Percentiles rank a stretch among this genome's conserved stretches.
These are phyloP conservation scores for Aspergillus carbonarius DNA, from an alignment of 2,329 filamentous ascomycete species.

Conservation along the genomic window DNA sequence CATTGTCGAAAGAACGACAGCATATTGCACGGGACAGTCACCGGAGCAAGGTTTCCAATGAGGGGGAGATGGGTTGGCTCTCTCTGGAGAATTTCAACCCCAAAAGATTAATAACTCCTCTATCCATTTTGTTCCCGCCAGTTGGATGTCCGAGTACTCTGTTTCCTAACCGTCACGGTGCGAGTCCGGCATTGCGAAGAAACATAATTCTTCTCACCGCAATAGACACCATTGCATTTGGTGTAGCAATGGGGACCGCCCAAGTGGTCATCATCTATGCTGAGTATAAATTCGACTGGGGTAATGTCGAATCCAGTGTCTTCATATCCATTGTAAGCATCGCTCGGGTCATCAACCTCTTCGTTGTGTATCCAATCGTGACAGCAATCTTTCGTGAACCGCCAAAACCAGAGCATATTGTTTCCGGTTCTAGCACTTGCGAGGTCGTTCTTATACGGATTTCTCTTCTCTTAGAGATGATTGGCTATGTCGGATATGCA, in stretches of 20 bases:
- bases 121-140: constrained; percentile 74
- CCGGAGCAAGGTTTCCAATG: constrained; percentile 39
- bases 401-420: constrained; percentile 35
- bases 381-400: constrained; percentile 69
- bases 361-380: constrained; percentile 71
- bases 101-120: constrained; percentile 70
- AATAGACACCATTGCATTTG: constrained; percentile 79
- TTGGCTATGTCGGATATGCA: constrained; percentile 74
- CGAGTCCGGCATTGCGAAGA: constrained; percentile 61
- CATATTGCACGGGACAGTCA: constrained; percentile 68
- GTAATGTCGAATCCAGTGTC: constrained; percentile 72
- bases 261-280: constrained; percentile 83
- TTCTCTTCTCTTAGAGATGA: constrained; percentile 71
- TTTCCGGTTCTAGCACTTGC: constrained; percentile 70
- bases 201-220: constrained; percentile 81
- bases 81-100: constrained; percentile 36
- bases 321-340: constrained; percentile 80
- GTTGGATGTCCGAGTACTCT: constrained; percentile 28
- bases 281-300: constrained; percentile 78
- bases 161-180: constrained; percentile 55
- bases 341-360: constrained; percentile 71
- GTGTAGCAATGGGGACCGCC: constrained; percentile 75
- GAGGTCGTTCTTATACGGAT: constrained; percentile 75
- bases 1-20: constrained; percentile 72
- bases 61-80: constrained; percentile 30